phyloP scores from a whole-genome alignment of 2,329 filamentous ascomycete genomes.

The Penicillium sp. region DNA sequence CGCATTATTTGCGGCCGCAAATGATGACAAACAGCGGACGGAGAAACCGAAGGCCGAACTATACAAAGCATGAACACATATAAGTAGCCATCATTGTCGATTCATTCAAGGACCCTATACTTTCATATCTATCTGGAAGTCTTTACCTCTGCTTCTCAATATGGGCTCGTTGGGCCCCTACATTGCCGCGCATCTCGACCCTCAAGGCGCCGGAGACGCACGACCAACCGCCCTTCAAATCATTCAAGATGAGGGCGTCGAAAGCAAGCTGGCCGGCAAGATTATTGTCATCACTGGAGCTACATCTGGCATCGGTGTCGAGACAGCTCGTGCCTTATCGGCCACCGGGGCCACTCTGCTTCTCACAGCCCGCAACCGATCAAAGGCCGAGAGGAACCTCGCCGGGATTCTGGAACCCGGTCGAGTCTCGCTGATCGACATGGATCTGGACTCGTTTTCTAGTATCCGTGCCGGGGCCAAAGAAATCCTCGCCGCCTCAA shows the following conservation, averaged over 20 bases:
- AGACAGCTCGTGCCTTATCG: constrained; percentile 45
- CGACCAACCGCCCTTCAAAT: neutral
- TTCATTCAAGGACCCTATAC: neutral
- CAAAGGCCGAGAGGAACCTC: constrained; percentile 32
- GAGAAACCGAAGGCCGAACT: neutral
- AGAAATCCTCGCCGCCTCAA: constrained; percentile 6
- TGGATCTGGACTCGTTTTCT: constrained; percentile 19
- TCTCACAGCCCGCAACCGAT: constrained; percentile 35
- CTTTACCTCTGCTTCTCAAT: neutral
- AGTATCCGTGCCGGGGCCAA: constrained; percentile 15
- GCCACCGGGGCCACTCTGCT: constrained; percentile 32
- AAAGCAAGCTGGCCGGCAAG: neutral
- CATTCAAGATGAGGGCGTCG: neutral
- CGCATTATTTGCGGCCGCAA: neutral
- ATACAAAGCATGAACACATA: neutral
- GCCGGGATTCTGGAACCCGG: constrained; percentile 20
- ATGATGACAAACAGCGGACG: no score
- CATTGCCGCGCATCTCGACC: neutral
- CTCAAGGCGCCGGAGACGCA: neutral
- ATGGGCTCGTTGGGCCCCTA: neutral
- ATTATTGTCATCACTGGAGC: neutral
- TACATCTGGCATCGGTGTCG: constrained; percentile 42
- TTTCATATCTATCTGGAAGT: neutral
- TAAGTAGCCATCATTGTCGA: neutral
- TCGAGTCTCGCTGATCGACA: neutral